A percentile compares a stretch with the other conserved stretches of the same genome.
Evolutionary conservation across 495 filamentous ascomycete species (phyloP).

Genomic region (Aspergillus ellipticus): DNA sequence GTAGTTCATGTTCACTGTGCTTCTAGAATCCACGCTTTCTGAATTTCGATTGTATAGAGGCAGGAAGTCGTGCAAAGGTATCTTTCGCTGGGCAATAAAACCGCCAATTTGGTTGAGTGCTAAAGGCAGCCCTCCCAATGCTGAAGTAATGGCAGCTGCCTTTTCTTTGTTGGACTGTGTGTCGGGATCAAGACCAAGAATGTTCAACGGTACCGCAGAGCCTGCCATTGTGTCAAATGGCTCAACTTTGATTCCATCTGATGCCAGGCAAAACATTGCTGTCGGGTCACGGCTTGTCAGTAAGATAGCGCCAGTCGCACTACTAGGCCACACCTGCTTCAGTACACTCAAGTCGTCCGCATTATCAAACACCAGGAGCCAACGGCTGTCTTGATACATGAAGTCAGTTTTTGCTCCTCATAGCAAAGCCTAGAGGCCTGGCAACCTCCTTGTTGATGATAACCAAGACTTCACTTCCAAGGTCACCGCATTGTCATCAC

Average conservation of each 20-base stretch:
- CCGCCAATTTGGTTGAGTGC: conserved; percentile 25
- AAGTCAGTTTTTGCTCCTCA: neutral
- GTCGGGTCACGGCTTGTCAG: conserved; percentile 5
- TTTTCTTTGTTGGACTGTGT: neutral
- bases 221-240: conserved; percentile 1
- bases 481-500: conserved; percentile 19
- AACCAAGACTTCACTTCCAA: conserved; percentile 20
- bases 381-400: neutral
- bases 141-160: conserved; percentile 10
- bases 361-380: conserved; percentile 7
- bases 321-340: conserved; percentile 1
- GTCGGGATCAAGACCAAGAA: neutral
- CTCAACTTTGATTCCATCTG: neutral
- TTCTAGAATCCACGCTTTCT: conserved; percentile 20
- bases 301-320: neutral
- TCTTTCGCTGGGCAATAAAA: conserved; percentile 10
- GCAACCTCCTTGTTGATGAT: conserved; percentile 3
- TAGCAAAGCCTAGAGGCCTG: neutral
- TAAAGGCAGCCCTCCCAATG: conserved; percentile 23
- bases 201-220: conserved; percentile 11
- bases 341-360: conserved; percentile 1
- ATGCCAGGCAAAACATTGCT: conserved; percentile 2
- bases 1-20: conserved; percentile 16
- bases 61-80: conserved; percentile 15
- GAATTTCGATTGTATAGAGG: conserved; percentile 24